Percentiles rank a stretch among this genome's conserved stretches.
These are phyloP conservation scores for Peterozyma toletana DNA, from an alignment of 805 yeast genomes.

Conservation along the genomic window DNA sequence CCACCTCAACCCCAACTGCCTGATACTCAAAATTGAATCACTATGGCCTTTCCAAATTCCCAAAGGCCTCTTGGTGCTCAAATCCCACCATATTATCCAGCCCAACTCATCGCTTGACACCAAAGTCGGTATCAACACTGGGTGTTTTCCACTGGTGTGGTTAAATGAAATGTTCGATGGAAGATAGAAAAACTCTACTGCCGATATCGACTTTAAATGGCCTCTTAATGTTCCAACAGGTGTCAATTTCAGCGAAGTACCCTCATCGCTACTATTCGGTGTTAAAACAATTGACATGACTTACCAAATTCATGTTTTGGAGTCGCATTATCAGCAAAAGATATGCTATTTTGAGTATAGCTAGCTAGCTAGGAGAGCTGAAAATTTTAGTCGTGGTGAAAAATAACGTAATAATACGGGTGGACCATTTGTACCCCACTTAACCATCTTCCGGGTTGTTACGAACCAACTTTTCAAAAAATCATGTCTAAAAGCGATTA, in stretches of 20 bases:
- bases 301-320: too few species aligned
- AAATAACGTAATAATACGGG: too few species aligned
- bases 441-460: too few species aligned
- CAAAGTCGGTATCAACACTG: constrained; percentile 27
- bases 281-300: neutral
- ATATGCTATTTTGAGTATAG: too few species aligned
- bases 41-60: constrained; percentile 56
- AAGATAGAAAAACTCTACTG: constrained; percentile 13
- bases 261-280: neutral
- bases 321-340: too few species aligned
- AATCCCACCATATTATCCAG: constrained; percentile 57
- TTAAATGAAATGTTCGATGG: constrained; percentile 11
- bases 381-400: too few species aligned
- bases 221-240: constrained; percentile 18
- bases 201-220: constrained; percentile 21
- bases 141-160: constrained; percentile 6
- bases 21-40: constrained; percentile 40
- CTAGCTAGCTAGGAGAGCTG: too few species aligned
- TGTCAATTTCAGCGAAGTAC: neutral
- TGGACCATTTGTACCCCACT: too few species aligned
- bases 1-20: constrained; percentile 34
- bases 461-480: too few species aligned
- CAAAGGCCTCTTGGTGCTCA: constrained; percentile 46
- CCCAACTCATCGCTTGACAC: constrained; percentile 60
- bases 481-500: too few species aligned